phyloP scores from a whole-genome alignment of 176 grass and related monocot genomes.

The Aegilops bicornis region DNA sequence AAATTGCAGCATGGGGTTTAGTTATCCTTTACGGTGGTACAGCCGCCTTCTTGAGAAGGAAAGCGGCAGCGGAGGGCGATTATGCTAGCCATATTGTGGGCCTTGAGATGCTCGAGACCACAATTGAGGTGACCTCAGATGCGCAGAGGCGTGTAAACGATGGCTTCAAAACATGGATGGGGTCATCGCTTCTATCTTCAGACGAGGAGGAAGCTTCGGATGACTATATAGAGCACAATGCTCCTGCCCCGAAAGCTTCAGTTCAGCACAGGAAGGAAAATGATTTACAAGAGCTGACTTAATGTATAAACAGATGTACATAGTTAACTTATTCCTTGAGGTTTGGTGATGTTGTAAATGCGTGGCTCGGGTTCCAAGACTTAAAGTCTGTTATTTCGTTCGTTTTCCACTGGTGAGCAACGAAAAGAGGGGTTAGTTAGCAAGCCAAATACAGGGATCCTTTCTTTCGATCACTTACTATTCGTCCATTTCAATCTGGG shows the following conservation, averaged over 20 bases:
- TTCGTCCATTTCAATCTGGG: not conserved
- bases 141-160: constrained; percentile 75
- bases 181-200: constrained; percentile 85
- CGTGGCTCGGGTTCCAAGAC: constrained; percentile 12
- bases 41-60: constrained; percentile 77
- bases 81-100: constrained; percentile 61
- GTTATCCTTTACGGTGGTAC: constrained; percentile 82
- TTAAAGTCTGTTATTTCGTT: constrained; percentile 37
- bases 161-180: constrained; percentile 96
- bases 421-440: constrained; percentile 6
- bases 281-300: constrained; percentile 46
- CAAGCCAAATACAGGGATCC: not conserved
- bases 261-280: constrained; percentile 33
- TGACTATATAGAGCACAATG: constrained; percentile 71
- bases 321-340: constrained; percentile 37
- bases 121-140: constrained; percentile 59
- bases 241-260: constrained; percentile 32
- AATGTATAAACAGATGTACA: constrained; percentile 49
- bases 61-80: constrained; percentile 62
- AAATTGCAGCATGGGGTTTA: constrained; percentile 86
- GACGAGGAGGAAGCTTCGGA: constrained; percentile 77
- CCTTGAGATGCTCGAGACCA: constrained; percentile 81
- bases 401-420: not conserved
- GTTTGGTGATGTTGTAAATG: constrained; percentile 47
- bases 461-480: not conserved